Percentiles rank a stretch among this genome's conserved stretches.
Conservation (phyloP, 2,329 filamentous ascomycete genomes). For the Penicillium hesseltinei region DNA sequence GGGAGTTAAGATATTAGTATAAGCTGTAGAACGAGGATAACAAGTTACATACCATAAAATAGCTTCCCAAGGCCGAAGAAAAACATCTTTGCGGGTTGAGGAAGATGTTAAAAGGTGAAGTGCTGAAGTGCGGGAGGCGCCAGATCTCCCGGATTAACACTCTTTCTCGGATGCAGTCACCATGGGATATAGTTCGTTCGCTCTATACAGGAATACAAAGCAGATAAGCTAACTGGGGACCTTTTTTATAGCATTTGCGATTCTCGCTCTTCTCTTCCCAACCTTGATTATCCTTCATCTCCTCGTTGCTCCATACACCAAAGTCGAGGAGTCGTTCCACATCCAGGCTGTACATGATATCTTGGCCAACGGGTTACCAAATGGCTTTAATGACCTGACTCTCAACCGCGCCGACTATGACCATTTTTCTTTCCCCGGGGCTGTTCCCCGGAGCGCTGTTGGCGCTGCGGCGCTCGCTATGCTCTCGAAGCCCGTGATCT, state of each 20-base stretch:
- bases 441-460: constrained; percentile 86
- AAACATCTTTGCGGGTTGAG: constrained; percentile 54
- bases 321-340: constrained; percentile 98
- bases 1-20: constrained; percentile 1
- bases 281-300: constrained; percentile 67
- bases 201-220: neutral
- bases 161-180: constrained; percentile 19
- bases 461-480: constrained; percentile 75
- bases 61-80: constrained; percentile 69
- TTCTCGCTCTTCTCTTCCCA: constrained; percentile 57
- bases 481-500: constrained; percentile 65
- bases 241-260: constrained; percentile 41
- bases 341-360: constrained; percentile 93
- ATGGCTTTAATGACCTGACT: constrained; percentile 43
- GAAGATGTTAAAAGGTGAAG: constrained; percentile 25
- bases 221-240: neutral
- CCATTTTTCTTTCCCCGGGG: constrained; percentile 85
- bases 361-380: constrained; percentile 72
- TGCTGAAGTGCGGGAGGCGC: constrained; percentile 30
- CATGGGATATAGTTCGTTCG: constrained; percentile 26
- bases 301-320: constrained; percentile 78
- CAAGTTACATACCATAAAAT: constrained; percentile 61
- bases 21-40: neutral
- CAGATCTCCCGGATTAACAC: constrained; percentile 29
- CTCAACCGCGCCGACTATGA: constrained; percentile 70